These are phyloP conservation scores for Sequoia sempervirens DNA, from an alignment of 75 land plant genomes.

Conservation along the genomic window DNA sequence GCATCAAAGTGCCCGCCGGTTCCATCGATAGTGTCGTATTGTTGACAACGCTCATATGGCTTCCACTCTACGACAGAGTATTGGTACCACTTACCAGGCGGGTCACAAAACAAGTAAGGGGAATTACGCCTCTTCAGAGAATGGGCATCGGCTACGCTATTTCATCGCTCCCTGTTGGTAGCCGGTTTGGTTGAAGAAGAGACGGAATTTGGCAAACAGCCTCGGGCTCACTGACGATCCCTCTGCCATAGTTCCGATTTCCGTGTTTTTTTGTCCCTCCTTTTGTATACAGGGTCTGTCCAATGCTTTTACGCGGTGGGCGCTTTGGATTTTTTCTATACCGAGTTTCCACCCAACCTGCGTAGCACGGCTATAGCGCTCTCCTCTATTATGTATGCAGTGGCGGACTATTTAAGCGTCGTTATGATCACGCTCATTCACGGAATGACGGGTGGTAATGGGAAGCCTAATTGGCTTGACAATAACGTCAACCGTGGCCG, in stretches of 20 bases:
- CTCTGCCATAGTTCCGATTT: not conserved
- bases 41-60: constrained; percentile 11
- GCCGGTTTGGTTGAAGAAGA: not conserved
- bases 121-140: not conserved
- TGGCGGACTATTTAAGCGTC: not conserved
- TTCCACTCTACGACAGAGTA: constrained; percentile 9
- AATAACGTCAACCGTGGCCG: not conserved
- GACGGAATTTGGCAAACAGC: not conserved
- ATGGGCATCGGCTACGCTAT: not conserved
- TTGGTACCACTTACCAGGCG: not conserved
- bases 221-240: not conserved
- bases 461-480: not conserved
- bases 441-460: not conserved
- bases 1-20: constrained; percentile 61
- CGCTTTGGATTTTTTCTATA: not conserved
- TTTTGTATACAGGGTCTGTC: not conserved
- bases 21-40: constrained; percentile 25
- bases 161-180: not conserved
- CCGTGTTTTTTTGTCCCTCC: not conserved
- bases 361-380: not conserved
- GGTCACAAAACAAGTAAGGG: not conserved
- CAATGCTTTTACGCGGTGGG: not conserved
- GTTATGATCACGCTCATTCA: not conserved
- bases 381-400: not conserved
- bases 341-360: not conserved